Percentiles rank a stretch among this genome's conserved stretches.
Evolutionary conservation across 768 basidiomycete genomes (phyloP).

Genomic region (Hebeloma cylindrosporum): DNA sequence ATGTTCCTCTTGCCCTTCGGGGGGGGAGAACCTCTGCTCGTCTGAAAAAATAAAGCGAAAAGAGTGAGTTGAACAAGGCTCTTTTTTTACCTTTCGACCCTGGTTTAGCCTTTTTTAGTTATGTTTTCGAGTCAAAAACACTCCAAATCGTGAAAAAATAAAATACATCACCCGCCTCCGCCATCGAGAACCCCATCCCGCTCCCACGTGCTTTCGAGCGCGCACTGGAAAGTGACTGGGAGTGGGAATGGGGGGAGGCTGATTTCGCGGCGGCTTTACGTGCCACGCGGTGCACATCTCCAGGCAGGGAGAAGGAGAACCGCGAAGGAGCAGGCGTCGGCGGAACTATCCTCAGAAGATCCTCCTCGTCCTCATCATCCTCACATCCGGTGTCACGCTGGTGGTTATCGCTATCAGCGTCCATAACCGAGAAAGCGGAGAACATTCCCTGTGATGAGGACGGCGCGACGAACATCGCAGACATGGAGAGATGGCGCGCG

Average conservation of each 20-base stretch:
- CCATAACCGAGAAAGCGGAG: conserved; percentile 22
- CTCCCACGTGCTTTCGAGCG: conserved; percentile 12
- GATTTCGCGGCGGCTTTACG: neutral
- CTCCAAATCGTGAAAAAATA: too few relatives aligned
- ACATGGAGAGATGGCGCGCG: conserved; percentile 24
- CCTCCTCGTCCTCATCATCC: conserved; percentile 13
- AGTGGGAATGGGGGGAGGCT: conserved; percentile 1
- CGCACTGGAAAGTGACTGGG: conserved; percentile 3
- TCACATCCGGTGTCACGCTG: too few relatives aligned
- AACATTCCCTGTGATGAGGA: conserved; percentile 4
- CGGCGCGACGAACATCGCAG: conserved; percentile 13
- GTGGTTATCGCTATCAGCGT: conserved; percentile 13
- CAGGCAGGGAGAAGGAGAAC: conserved; percentile 11
- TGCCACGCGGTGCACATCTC: conserved; percentile 5
- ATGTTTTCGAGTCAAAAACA: too few relatives aligned
- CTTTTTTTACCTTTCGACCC: too few relatives aligned
- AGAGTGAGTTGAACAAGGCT: too few relatives aligned
- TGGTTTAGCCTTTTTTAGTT: too few relatives aligned
- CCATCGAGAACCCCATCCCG: conserved; percentile 50
- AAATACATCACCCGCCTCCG: too few relatives aligned
- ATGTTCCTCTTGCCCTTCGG: too few relatives aligned
- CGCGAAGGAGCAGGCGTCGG: conserved; percentile 14
- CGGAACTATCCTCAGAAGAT: conserved; percentile 7
- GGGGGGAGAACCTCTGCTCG: too few relatives aligned
- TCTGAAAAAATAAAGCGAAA: too few relatives aligned